Conservation (phyloP, 129 eudicot species). For the Arctium minus region DNA sequence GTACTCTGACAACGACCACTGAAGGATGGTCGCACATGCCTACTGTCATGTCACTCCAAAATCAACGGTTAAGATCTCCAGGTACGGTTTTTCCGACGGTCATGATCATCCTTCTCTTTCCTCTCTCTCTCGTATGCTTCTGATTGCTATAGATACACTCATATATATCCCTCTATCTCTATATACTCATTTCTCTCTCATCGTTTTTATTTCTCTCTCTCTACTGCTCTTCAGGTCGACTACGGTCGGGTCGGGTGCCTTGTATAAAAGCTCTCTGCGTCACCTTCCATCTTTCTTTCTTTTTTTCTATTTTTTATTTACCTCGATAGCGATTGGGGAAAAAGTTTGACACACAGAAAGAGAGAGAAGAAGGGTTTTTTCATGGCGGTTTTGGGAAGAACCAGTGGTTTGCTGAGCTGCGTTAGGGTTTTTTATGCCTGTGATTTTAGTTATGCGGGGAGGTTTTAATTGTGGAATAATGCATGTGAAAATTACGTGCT, state of each 20-base stretch:
- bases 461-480: slow-evolving; percentile 17
- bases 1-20: slow-evolving; percentile 99
- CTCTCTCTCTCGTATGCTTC: slow-evolving; percentile 16
- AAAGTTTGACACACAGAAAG: background rate
- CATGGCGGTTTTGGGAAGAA: slow-evolving; percentile 31
- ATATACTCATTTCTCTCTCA: slow-evolving; percentile 19
- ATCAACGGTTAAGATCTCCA: slow-evolving; percentile 70
- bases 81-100: slow-evolving; percentile 69
- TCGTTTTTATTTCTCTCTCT: slow-evolving; percentile 19
- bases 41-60: slow-evolving; percentile 72
- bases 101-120: slow-evolving; percentile 28
- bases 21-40: slow-evolving; percentile 99
- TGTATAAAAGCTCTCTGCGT: slow-evolving; percentile 33
- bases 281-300: slow-evolving; percentile 25
- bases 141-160: slow-evolving; percentile 15
- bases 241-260: slow-evolving; percentile 46
- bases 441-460: background rate
- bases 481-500: slow-evolving; percentile 21
- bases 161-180: background rate
- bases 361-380: background rate
- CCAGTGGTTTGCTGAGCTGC: slow-evolving; percentile 33
- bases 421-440: slow-evolving; percentile 22
- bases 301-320: slow-evolving; percentile 27
- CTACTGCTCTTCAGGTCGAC: slow-evolving; percentile 44
- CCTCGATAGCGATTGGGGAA: slow-evolving; percentile 57